These are phyloP conservation scores for Lactifluus pinguis DNA, from an alignment of 768 basidiomycete genomes.

Conservation along the genomic window DNA sequence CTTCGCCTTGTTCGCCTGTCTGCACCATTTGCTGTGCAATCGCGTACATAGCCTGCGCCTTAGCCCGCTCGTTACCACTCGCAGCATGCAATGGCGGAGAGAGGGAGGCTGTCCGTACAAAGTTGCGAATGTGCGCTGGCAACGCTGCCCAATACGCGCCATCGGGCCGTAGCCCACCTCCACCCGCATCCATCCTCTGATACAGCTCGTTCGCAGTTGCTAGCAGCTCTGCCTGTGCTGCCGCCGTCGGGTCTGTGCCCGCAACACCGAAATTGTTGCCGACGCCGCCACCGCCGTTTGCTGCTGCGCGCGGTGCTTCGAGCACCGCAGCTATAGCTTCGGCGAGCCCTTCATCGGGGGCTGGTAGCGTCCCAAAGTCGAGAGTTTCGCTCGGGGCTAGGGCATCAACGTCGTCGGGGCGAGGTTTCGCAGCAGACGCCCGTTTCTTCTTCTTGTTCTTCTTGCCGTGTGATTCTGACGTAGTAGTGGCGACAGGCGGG, in stretches of 20 bases:
- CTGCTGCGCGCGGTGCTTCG: slow-evolving; percentile 7
- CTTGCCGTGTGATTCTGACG: background rate
- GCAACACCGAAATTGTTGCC: background rate
- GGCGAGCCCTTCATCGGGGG: slow-evolving; percentile 17
- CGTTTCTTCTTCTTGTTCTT: slow-evolving; percentile 16
- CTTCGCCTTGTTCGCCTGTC: slow-evolving; percentile 28
- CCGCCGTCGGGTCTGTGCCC: slow-evolving; percentile 14
- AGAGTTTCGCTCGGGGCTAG: slow-evolving; percentile 11
- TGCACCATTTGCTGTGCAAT: slow-evolving; percentile 60
- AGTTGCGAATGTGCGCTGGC: slow-evolving; percentile 58
- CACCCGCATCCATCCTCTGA: slow-evolving; percentile 23
- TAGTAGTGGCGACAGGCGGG: background rate
- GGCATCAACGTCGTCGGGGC: slow-evolving; percentile 9
- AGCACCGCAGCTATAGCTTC: slow-evolving; percentile 19
- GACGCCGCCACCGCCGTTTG: background rate
- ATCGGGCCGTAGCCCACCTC: slow-evolving; percentile 31
- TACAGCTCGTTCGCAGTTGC: slow-evolving; percentile 44
- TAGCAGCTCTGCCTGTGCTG: slow-evolving; percentile 33
- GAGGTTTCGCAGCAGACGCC: background rate
- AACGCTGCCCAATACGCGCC: slow-evolving; percentile 65
- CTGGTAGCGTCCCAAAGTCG: slow-evolving; percentile 13
- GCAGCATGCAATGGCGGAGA: slow-evolving; percentile 23
- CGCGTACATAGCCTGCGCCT: slow-evolving; percentile 57
- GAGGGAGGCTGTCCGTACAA: slow-evolving; percentile 40
- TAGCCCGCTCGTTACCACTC: slow-evolving; percentile 29